Evolutionary conservation across 139 green algal species (phyloP).

Genomic region (Tetradesmus lagerheimii): DNA sequence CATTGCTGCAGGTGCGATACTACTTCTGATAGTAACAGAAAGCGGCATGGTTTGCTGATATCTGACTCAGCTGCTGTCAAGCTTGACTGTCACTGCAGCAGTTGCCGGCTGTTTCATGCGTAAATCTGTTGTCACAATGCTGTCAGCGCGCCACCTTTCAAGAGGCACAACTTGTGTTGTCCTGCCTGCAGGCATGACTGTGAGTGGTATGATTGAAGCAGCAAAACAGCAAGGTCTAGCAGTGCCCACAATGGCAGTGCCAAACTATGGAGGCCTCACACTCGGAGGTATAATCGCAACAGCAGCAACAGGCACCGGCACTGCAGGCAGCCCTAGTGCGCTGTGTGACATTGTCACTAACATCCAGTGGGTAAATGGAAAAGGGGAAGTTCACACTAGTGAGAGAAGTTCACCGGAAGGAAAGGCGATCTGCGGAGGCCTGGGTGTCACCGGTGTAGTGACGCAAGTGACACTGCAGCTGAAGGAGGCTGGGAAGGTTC

Average conservation of each 20-base stretch:
- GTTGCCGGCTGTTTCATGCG: neutral
- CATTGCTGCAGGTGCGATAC: too few species aligned
- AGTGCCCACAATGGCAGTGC: neutral
- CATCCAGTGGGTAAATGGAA: neutral
- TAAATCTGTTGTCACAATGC: too few species aligned
- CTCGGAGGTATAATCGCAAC: neutral
- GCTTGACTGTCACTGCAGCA: neutral
- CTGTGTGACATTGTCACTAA: neutral
- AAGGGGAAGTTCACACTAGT: neutral
- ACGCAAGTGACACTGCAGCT: slow-evolving; percentile 6
- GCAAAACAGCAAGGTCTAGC: neutral
- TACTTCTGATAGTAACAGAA: too few species aligned
- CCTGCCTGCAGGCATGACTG: neutral
- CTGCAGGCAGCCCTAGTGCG: neutral
- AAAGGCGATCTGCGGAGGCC: neutral
- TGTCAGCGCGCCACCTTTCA: too few species aligned
- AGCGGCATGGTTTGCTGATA: neutral
- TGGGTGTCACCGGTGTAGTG: neutral
- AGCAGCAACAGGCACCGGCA: neutral
- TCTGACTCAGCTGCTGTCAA: neutral
- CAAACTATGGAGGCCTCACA: slow-evolving; percentile 15
- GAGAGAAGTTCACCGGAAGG: neutral
- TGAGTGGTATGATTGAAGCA: neutral
- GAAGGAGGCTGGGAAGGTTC: neutral
- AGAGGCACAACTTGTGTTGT: neutral